A percentile compares a stretch with the other conserved stretches of the same genome.
phyloP scores from a whole-genome alignment of 192 early-diverging fungal species.

The Bifiguratus adelaidae region DNA sequence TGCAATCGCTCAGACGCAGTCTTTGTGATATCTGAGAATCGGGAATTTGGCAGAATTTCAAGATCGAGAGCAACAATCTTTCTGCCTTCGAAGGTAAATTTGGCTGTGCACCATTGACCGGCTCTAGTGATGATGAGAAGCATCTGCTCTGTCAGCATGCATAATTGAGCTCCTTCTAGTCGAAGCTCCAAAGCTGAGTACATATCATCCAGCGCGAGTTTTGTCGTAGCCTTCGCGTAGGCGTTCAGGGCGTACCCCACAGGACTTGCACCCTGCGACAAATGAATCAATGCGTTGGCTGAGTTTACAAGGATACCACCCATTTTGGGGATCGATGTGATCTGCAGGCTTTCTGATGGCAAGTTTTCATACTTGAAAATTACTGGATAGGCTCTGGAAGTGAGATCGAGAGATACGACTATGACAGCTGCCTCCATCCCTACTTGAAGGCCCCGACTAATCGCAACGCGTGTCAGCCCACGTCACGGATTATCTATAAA shows the following conservation, averaged over 20 bases:
- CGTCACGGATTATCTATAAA: too few relatives aligned
- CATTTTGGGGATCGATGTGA: constrained; percentile 68
- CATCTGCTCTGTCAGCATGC: constrained; percentile 59
- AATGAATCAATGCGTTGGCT: constrained; percentile 72
- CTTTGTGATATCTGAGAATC: too few relatives aligned
- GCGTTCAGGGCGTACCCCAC: constrained; percentile 64
- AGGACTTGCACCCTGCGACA: constrained; percentile 76
- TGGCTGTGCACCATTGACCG: constrained; percentile 64
- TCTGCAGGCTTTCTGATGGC: constrained; percentile 68
- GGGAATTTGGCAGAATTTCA: constrained; percentile 7
- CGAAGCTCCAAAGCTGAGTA: constrained; percentile 50
- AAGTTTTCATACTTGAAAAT: constrained; percentile 66
- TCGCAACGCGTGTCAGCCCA: too few relatives aligned
- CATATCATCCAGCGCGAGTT: constrained; percentile 31
- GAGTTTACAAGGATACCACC: constrained; percentile 78
- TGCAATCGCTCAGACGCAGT: too few relatives aligned
- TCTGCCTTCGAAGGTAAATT: constrained; percentile 64
- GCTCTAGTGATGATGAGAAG: constrained; percentile 58
- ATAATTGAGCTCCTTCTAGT: constrained; percentile 54
- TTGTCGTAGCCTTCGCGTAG: constrained; percentile 39
- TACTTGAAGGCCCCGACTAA: too few relatives aligned
- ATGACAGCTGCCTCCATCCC: too few relatives aligned
- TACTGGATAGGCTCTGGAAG: constrained; percentile 65
- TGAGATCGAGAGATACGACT: constrained; percentile 81
- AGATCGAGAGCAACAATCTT: constrained; percentile 67